Evolutionary conservation across 1,139 yeast genomes (phyloP).

Genomic region (Blastobotrys petasosporus): DNA sequence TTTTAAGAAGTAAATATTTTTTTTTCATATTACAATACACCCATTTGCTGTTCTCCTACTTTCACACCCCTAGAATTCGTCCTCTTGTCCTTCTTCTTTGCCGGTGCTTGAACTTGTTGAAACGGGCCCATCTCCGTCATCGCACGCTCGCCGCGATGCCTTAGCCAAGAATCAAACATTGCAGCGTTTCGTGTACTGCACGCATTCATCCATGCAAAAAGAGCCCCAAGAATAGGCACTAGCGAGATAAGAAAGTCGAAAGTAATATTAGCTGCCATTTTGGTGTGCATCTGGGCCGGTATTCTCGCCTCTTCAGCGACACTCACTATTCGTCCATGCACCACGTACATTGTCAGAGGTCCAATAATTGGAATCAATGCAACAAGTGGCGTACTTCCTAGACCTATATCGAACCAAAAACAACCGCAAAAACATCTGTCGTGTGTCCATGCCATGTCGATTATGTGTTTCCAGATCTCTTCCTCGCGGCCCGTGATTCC

Average conservation of each 20-base stretch:
- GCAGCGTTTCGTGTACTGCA: conserved; percentile 91
- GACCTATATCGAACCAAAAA: conserved; percentile 68
- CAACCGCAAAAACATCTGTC: conserved; percentile 78
- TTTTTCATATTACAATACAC: too few species aligned
- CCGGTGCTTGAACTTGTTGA: conserved; percentile 9
- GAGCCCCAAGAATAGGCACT: conserved; percentile 71
- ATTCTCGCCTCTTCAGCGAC: conserved; percentile 53
- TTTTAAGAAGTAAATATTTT: too few species aligned
- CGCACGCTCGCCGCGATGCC: conserved; percentile 20
- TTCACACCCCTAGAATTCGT: too few species aligned
- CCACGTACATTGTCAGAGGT: conserved; percentile 69
- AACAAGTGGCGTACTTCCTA: conserved; percentile 57
- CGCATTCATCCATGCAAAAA: conserved; percentile 73
- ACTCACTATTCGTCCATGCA: conserved; percentile 61
- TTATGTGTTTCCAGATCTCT: conserved; percentile 65
- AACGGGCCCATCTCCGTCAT: conserved; percentile 21
- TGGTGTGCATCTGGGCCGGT: conserved; percentile 56
- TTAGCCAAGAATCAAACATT: conserved; percentile 43
- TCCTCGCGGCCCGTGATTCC: conserved; percentile 57
- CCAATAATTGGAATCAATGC: conserved; percentile 74
- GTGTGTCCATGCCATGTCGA: conserved; percentile 74
- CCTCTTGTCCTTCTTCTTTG: too few species aligned
- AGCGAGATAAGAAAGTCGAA: conserved; percentile 68
- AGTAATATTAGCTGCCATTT: conserved; percentile 67
- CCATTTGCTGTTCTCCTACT: too few species aligned